Percentiles rank a stretch among this genome's conserved stretches.
These are phyloP conservation scores for Diaporthe australafricana DNA, from an alignment of 2,329 filamentous ascomycete species.

Conservation along the genomic window DNA sequence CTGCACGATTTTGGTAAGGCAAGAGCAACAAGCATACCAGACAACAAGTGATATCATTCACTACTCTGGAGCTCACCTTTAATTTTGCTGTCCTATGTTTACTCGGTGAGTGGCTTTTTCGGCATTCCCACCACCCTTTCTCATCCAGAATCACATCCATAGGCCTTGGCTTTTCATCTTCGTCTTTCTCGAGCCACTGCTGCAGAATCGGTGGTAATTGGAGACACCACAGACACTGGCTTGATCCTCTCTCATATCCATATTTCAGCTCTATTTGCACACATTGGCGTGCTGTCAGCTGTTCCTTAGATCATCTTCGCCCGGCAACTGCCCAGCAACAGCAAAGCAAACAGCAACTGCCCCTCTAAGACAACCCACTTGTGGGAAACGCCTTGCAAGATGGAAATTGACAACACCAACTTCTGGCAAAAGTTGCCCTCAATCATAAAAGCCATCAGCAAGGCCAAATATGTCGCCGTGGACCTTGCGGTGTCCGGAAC, in stretches of 20 bases:
- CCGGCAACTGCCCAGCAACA: background rate
- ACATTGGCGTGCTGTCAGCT: background rate
- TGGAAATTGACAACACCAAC: conserved; percentile 44
- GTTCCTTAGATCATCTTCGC: background rate
- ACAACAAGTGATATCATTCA: too few species aligned
- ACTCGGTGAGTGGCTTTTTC: background rate
- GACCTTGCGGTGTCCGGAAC: conserved; percentile 55
- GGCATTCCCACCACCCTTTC: background rate
- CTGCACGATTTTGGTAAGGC: too few species aligned
- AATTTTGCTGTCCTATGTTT: background rate
- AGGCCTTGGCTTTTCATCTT: background rate
- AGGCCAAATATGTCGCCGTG: conserved; percentile 48
- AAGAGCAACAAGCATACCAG: too few species aligned
- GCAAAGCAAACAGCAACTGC: background rate
- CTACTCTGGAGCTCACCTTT: background rate
- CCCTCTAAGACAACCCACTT: background rate
- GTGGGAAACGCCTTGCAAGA: conserved; percentile 27
- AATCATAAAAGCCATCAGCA: conserved; percentile 45
- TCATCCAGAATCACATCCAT: background rate
- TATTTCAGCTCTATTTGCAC: background rate
- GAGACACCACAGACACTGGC: too few species aligned
- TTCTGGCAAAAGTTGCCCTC: conserved; percentile 46
- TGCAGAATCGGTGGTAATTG: too few species aligned
- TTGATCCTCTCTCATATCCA: background rate
- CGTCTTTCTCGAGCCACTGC: background rate